A percentile compares a stretch with the other conserved stretches of the same genome.
Evolutionary conservation across 169 alveolate genomes (phyloP).

Genomic region (Plasmodium gaboni): DNA sequence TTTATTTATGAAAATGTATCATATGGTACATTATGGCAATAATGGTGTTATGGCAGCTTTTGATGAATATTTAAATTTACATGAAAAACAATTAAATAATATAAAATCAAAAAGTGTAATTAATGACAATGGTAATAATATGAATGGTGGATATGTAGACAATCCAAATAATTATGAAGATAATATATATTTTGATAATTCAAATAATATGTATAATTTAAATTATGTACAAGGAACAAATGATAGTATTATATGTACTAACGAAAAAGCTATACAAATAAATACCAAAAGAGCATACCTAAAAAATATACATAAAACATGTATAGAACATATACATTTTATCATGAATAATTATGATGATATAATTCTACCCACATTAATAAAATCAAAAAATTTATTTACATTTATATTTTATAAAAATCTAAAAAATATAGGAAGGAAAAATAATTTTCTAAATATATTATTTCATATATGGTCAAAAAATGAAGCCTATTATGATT

Average conservation of each 20-base stretch:
- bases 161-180: background rate
- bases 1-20: constrained; percentile 3
- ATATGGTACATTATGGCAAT: background rate
- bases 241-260: background rate
- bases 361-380: background rate
- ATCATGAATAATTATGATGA: constrained; percentile 39
- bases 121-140: too few relatives aligned
- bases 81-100: constrained; percentile 1
- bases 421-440: constrained; percentile 19
- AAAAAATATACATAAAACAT: constrained; percentile 55
- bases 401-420: constrained; percentile 44
- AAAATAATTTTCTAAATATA: constrained; percentile 43
- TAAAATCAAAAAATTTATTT: constrained; percentile 52
- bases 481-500: constrained; percentile 51
- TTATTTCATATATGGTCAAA: constrained; percentile 58
- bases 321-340: constrained; percentile 52
- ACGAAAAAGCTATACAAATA: background rate
- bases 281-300: constrained; percentile 13
- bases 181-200: background rate
- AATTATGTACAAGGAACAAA: background rate
- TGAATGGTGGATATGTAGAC: background rate
- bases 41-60: too few relatives aligned
- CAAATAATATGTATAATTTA: background rate
- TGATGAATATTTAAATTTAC: too few relatives aligned
- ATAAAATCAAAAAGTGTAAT: too few relatives aligned